Base-by-base conservation (phyloP, 2,329 filamentous ascomycete species). In the Talaromyces piceae region DNA sequence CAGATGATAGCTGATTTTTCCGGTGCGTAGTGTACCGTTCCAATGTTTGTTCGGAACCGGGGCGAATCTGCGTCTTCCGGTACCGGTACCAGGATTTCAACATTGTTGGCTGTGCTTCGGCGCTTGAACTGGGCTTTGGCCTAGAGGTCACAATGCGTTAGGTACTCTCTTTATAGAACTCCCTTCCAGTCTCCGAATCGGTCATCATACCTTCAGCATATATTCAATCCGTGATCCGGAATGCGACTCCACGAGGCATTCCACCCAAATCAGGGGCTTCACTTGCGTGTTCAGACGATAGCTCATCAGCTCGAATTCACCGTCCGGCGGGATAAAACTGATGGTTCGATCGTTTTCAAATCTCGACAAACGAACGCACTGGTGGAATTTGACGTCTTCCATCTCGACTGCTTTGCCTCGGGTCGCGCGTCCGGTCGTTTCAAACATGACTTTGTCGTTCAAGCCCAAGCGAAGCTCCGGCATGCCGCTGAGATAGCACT, bases 391-490 rank as follows among this genome's bases (percentile, higher is more conserved):
- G 71, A 98, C 93, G 62, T 98, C 93, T 66, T 98, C 93, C 93
- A 98, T 98, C 74, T 98, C 93, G 57, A 98, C 93, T 8, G 93
- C 88, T 73, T 98, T 98, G 54, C 93, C 93, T 63, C 93, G 78
- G 37, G 91, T 97, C 13, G 91, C 89, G 55, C 93, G 81, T 25
- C 93, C 93, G 0, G 93, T 98, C 3, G 90, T 95, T 74, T 98
- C 93, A 65, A 98, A 98, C 93, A 98, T 98, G 70, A 89, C 93
- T 74, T 98, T 98, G 77, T 98, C 93, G 75, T 98, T 98, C 66
- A 98, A 74, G 4, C 93, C 93, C 47, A 98, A 73, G 25, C 93
- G 86, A 63, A 98, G 73, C 73, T 98, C 93, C 9, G 93, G 93
- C 93, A 98, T 98, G 53, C 93, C 93, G 44, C 89, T 95, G 13